Percentiles rank a stretch among this genome's conserved stretches.
Evolutionary conservation across 768 basidiomycete species (phyloP).

Genomic region (Chalciporus sphaerocephalus): DNA sequence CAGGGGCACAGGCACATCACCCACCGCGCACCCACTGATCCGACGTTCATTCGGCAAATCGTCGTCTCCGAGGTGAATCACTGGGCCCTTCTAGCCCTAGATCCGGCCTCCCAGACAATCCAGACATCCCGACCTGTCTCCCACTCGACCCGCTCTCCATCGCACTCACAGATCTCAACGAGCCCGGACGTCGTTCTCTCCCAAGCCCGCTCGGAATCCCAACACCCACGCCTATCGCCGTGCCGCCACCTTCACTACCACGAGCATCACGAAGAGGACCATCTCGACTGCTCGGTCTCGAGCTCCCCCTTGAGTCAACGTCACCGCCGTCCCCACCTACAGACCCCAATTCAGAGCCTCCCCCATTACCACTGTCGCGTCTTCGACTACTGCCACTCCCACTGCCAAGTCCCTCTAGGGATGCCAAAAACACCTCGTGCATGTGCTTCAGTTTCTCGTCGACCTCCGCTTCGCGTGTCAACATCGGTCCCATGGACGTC

Average conservation of each 20-base stretch:
- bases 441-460: constrained; percentile 60
- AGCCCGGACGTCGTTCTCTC: constrained; percentile 27
- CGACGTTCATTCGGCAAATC: constrained; percentile 6
- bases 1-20: too few relatives aligned
- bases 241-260: not conserved
- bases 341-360: constrained; percentile 11
- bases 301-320: constrained; percentile 1
- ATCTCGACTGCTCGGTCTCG: constrained; percentile 13
- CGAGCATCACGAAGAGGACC: not conserved
- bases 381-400: constrained; percentile 32
- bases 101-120: constrained; percentile 38
- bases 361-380: constrained; percentile 15
- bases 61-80: constrained; percentile 13
- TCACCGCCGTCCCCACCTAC: constrained; percentile 7
- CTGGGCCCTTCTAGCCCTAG: too few relatives aligned
- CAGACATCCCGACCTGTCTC: constrained; percentile 36
- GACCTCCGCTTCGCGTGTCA: constrained; percentile 63
- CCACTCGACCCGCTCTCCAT: constrained; percentile 18
- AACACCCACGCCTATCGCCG: constrained; percentile 4
- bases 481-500: constrained; percentile 44
- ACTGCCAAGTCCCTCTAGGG: constrained; percentile 54
- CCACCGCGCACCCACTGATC: too few relatives aligned
- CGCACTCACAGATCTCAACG: constrained; percentile 29
- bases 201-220: constrained; percentile 15
- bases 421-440: constrained; percentile 64